Percentiles rank a stretch among this genome's conserved stretches.
These are phyloP conservation scores for Sarocladium brachiariae DNA, from an alignment of 2,329 filamentous ascomycete species.

Conservation along the genomic window DNA sequence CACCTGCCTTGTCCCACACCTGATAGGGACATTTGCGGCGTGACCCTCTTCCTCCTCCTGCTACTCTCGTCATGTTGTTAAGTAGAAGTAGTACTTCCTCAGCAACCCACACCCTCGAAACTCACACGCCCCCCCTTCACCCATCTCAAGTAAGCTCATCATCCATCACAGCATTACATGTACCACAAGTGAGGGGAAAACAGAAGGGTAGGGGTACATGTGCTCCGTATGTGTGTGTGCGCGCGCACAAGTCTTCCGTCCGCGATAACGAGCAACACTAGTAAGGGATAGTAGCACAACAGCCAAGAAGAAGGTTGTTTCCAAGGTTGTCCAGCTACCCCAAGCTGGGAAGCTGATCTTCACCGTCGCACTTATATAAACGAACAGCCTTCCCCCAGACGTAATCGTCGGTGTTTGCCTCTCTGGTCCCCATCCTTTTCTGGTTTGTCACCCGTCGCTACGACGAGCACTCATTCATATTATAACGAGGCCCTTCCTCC, in stretches of 20 bases:
- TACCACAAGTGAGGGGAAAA: conserved; percentile 3
- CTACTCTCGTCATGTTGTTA: too few species aligned
- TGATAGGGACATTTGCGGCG: conserved; percentile 6
- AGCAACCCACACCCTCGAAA: too few species aligned
- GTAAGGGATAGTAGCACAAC: too few species aligned
- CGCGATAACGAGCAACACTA: not conserved
- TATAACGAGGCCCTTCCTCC: too few species aligned
- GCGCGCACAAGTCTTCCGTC: too few species aligned
- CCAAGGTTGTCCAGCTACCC: conserved; percentile 3
- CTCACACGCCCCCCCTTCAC: not conserved
- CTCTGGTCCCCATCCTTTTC: not conserved
- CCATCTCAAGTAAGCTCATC: not conserved
- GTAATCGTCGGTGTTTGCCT: not conserved
- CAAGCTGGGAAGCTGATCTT: too few species aligned
- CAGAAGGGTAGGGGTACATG: not conserved
- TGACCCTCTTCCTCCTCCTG: not conserved
- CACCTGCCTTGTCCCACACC: not conserved
- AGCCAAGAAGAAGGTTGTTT: not conserved
- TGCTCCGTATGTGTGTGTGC: not conserved
- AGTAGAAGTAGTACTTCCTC: not conserved
- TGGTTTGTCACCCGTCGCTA: too few species aligned
- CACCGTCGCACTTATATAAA: not conserved
- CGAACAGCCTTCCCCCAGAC: not conserved
- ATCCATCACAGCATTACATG: not conserved
- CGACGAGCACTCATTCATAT: too few species aligned